Percentiles rank a stretch among this genome's conserved stretches.
Conservation (phyloP, 148 eudicot species). For the Cornus suecica region DNA sequence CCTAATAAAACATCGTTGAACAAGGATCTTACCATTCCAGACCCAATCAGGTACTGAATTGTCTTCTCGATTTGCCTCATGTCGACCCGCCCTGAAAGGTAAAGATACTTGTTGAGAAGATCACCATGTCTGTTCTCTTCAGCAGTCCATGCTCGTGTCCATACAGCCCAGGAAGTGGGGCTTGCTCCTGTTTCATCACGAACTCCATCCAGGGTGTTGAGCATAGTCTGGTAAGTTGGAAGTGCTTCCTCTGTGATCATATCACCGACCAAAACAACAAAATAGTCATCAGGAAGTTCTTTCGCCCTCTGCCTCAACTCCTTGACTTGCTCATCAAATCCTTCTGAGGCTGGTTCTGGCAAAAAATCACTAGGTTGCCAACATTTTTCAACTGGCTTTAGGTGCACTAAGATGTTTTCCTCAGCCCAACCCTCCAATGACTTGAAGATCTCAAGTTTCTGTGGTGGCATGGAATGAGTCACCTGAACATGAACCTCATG, state of each 20-base stretch:
- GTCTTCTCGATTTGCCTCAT: conserved; percentile 35
- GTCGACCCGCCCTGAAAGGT: conserved; percentile 34
- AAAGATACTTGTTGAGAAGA: conserved; percentile 35
- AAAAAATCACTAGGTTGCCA: conserved; percentile 33
- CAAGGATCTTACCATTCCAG: conserved; percentile 25
- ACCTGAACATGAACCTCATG: conserved; percentile 27
- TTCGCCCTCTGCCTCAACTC: conserved; percentile 27
- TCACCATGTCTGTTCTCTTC: conserved; percentile 37
- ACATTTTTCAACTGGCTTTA: conserved; percentile 27
- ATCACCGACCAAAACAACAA: conserved; percentile 34
- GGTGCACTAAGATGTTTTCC: conserved; percentile 25
- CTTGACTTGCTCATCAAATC: conserved; percentile 28
- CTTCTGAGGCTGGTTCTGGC: conserved; percentile 30
- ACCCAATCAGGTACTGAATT: conserved; percentile 31
- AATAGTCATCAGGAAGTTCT: conserved; percentile 33
- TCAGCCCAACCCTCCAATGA: conserved; percentile 28
- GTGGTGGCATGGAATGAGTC: conserved; percentile 33
- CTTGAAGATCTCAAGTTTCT: conserved; percentile 25
- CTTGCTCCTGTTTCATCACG: conserved; percentile 36
- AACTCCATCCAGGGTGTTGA: conserved; percentile 33
- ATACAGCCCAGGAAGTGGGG: conserved; percentile 29
- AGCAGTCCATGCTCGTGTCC: conserved; percentile 36
- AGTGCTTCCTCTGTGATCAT: conserved; percentile 36
- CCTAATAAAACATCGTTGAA: background rate
- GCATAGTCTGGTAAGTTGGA: conserved; percentile 34